phyloP scores from a whole-genome alignment of 768 basidiomycete species.

The Amanita exitialis region DNA sequence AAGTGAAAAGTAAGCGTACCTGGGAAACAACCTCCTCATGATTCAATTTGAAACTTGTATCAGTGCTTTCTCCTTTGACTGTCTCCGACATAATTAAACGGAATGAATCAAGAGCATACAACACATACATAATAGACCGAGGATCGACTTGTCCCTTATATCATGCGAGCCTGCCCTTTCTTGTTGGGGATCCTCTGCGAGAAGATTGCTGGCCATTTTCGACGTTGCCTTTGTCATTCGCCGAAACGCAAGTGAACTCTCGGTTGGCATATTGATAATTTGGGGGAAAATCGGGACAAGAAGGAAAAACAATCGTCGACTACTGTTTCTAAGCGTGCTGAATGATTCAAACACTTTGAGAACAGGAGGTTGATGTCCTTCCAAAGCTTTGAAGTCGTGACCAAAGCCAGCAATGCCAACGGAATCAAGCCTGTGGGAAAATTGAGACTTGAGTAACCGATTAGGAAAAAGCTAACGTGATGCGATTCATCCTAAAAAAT shows the following conservation, averaged over 20 bases:
- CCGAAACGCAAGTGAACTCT: constrained; percentile 17
- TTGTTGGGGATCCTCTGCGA: constrained; percentile 24
- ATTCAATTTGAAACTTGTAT: constrained; percentile 22
- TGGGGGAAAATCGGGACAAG: constrained; percentile 26
- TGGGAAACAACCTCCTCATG: constrained; percentile 27
- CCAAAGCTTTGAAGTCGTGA: constrained; percentile 43
- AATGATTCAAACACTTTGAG: constrained; percentile 30
- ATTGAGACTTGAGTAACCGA: background rate
- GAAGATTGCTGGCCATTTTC: constrained; percentile 27
- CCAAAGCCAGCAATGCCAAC: constrained; percentile 53
- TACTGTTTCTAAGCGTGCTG: constrained; percentile 8
- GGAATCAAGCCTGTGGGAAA: constrained; percentile 34
- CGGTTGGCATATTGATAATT: constrained; percentile 25
- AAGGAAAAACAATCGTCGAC: constrained; percentile 21
- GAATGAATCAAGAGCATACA: background rate
- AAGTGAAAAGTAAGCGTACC: constrained; percentile 10
- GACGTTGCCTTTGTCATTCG: constrained; percentile 24
- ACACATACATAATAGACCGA: constrained; percentile 25
- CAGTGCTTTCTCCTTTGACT: constrained; percentile 26
- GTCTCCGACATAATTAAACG: background rate
- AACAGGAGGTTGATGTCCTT: constrained; percentile 33
- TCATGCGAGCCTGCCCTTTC: constrained; percentile 17
- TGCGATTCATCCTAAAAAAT: constrained; percentile 30
- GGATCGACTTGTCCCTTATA: constrained; percentile 28
- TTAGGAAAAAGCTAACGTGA: constrained; percentile 21